Conservation (phyloP, 139 green algal species). For the Tetraselmis chui region DNA sequence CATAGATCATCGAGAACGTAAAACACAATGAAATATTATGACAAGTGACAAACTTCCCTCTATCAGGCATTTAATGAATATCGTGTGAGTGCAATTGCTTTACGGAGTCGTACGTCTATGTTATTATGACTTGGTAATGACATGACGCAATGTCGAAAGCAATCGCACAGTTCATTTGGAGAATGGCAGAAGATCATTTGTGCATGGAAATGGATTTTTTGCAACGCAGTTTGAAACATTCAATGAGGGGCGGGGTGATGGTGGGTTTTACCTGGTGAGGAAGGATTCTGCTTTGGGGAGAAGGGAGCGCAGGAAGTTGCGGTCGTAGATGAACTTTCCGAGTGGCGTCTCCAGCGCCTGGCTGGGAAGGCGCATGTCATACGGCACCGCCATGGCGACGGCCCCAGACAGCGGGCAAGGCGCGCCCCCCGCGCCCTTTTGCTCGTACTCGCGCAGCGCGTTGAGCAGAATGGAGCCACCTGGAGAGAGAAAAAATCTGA, state of each 20-base stretch:
- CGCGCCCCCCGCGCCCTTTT: not conserved
- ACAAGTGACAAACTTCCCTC: too few species aligned
- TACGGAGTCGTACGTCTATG: too few species aligned
- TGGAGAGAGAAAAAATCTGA: not conserved
- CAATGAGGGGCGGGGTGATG: too few species aligned
- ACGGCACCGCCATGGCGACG: not conserved
- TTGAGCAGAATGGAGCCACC: not conserved
- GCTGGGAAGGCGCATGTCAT: not conserved
- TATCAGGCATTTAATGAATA: too few species aligned
- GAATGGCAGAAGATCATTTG: too few species aligned
- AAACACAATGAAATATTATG: too few species aligned
- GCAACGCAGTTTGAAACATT: too few species aligned
- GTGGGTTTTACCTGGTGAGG: not conserved
- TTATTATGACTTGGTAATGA: too few species aligned
- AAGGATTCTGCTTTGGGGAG: not conserved
- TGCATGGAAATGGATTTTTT: not conserved
- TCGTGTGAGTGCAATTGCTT: too few species aligned
- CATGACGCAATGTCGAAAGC: too few species aligned
- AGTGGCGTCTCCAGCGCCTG: not conserved
- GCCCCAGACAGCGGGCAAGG: not conserved
- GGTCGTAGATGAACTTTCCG: not conserved
- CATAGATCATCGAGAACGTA: too few species aligned
- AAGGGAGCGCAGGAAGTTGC: not conserved
- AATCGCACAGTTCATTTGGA: too few species aligned
- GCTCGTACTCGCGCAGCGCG: not conserved